phyloP scores from a whole-genome alignment of 345 rosid genomes.

The Euphorbia peplus region DNA sequence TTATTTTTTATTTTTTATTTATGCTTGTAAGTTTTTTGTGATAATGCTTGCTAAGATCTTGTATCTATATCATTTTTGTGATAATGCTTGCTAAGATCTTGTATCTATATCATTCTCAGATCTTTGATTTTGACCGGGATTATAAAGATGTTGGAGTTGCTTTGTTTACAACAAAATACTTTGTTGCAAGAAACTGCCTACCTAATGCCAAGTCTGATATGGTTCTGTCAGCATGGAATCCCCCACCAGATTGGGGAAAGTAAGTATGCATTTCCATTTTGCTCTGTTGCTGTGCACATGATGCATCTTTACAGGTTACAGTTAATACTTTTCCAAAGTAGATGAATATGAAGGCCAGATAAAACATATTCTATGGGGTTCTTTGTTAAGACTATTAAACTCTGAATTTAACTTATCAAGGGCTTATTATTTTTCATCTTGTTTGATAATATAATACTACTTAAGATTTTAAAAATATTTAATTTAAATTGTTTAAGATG shows the following conservation, averaged over 20 bases:
- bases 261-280: slow-evolving; percentile 32
- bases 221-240: slow-evolving; percentile 96
- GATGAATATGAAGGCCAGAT: neutral
- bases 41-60: slow-evolving; percentile 3
- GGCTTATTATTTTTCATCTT: neutral
- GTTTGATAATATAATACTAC: neutral
- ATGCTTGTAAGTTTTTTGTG: too few relatives aligned
- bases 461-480: too few relatives aligned
- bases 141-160: slow-evolving; percentile 96
- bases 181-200: slow-evolving; percentile 84
- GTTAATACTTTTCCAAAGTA: neutral
- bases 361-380: neutral
- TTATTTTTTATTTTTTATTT: too few relatives aligned
- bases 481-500: neutral
- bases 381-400: neutral
- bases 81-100: slow-evolving; percentile 3
- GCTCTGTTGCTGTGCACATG: neutral
- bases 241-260: slow-evolving; percentile 99
- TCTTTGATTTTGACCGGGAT: slow-evolving; percentile 96
- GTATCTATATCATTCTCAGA: slow-evolving; percentile 39
- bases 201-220: slow-evolving; percentile 78
- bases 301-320: neutral
- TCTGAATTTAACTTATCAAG: neutral
- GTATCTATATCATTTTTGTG: neutral
- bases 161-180: slow-evolving; percentile 74